A percentile compares a stretch with the other conserved stretches of the same genome.
phyloP scores from a whole-genome alignment of 805 yeast species.

The Metschnikowia kofuensis region DNA sequence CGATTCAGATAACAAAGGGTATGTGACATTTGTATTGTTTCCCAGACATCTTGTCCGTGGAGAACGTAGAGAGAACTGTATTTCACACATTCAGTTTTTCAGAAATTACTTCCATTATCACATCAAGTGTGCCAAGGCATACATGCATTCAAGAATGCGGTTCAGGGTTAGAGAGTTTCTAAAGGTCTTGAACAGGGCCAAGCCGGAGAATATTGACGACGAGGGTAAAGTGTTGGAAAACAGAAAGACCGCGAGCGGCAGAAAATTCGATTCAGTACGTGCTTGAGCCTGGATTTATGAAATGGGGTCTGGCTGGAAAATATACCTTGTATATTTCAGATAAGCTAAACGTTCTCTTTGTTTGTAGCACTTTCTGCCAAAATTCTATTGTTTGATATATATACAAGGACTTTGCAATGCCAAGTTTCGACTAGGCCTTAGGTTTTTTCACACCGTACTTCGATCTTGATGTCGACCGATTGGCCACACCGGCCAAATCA shows the following conservation, averaged over 20 bases:
- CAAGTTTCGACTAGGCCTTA: conserved; percentile 22
- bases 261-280: conserved; percentile 50
- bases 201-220: conserved; percentile 83
- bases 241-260: conserved; percentile 71
- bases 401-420: conserved; percentile 1
- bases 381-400: neutral
- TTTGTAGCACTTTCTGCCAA: neutral
- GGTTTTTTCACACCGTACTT: conserved; percentile 93
- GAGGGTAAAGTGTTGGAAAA: conserved; percentile 47
- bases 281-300: conserved; percentile 2
- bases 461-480: conserved; percentile 83
- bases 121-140: conserved; percentile 97
- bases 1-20: conserved; percentile 45
- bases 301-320: neutral
- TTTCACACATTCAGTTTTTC: conserved; percentile 87
- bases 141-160: conserved; percentile 98
- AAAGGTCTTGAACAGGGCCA: conserved; percentile 94
- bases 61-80: conserved; percentile 77
- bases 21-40: conserved; percentile 70
- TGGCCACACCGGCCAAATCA: conserved; percentile 93
- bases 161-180: conserved; percentile 89
- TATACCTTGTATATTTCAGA: too few species aligned
- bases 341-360: too few species aligned
- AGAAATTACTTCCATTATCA: conserved; percentile 98
- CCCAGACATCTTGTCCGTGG: conserved; percentile 69